Evolutionary conservation across 768 basidiomycete genomes (phyloP).

Genomic region (Phanerochaete carnosa): DNA sequence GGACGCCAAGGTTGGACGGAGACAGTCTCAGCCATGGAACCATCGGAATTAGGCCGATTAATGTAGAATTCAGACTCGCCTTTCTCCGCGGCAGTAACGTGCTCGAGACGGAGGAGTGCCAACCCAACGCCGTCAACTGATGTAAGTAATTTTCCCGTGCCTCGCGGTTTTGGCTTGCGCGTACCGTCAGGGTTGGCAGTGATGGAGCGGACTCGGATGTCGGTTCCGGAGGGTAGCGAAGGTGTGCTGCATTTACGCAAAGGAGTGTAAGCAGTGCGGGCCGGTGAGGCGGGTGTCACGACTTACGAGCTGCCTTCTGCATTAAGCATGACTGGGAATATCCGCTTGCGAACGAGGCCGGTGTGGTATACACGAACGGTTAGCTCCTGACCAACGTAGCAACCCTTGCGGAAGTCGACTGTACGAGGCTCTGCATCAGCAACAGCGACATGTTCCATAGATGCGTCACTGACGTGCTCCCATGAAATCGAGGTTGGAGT

Average conservation of each 20-base stretch:
- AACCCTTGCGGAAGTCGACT: constrained; percentile 98
- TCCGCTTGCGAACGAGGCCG: constrained; percentile 86
- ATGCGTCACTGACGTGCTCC: constrained; percentile 71
- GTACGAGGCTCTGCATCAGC: constrained; percentile 17
- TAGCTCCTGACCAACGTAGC: constrained; percentile 96
- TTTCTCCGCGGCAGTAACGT: constrained; percentile 52
- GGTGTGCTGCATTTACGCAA: background rate
- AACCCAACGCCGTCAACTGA: constrained; percentile 60
- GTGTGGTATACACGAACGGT: constrained; percentile 97
- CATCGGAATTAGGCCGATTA: constrained; percentile 23
- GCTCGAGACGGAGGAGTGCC: constrained; percentile 78
- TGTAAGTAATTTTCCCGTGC: constrained; percentile 72
- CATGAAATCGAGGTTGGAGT: constrained; percentile 93
- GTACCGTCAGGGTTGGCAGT: constrained; percentile 22
- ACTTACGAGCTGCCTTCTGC: constrained; percentile 34
- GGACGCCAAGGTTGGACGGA: constrained; percentile 43
- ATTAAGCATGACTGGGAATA: constrained; percentile 72
- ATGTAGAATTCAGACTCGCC: constrained; percentile 43
- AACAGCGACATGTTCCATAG: background rate
- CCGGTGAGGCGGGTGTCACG: background rate
- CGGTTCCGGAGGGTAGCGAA: constrained; percentile 16
- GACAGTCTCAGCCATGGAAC: constrained; percentile 31
- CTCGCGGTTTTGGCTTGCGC: constrained; percentile 41
- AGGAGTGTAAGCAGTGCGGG: background rate
- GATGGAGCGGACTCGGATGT: constrained; percentile 28